Base-by-base conservation (phyloP, 2,329 filamentous ascomycete genomes). In the Curvularia hawaiiensis region DNA sequence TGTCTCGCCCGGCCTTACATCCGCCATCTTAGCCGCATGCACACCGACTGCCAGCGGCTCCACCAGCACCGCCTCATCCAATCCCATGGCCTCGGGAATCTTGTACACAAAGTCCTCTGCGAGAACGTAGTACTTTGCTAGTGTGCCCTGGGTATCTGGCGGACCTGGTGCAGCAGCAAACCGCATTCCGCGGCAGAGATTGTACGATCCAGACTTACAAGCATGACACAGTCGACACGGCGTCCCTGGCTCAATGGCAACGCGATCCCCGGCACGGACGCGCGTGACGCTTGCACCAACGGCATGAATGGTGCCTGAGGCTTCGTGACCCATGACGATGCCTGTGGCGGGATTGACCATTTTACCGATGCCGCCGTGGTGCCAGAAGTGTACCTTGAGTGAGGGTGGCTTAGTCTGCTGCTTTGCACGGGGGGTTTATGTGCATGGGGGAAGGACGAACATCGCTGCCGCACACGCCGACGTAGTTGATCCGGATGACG, bases 301-400 rank as follows among this genome's bases (percentile, higher is more conserved):
- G 18, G 92, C 89, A 64, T 96, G 83, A 56, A 97, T 79, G 24
- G 81, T 88, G 58, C 93, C 94, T 2, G 92, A 90, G 44, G 91
- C 94, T 80, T 97, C 94, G 81, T 98, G 94, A 66, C 94, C 94
- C 44, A 98, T 88, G 68, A 96, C 91, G 75, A 93, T 77, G 91
- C 89, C 73, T 83, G 89, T 65, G 84, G 83, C 35, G 94, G 93
- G 67, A 96, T 88, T 91, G 96, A 71, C 52, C 20, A 46, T 95
- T 64, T 92, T 92, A 16, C 93, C 93, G 74, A 98, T 97, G 80
- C 90, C 90, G 67, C 94, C 94, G 45, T 90, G 89, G 74, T 95
- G 90, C 94, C 93, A 97, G 83, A 97, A 97, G 80, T 97, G 94
- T 52, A 97, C 89, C 69, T 73, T 22, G 28, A 4, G 4, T 12